Evolutionary conservation across 139 green algal genomes (phyloP).

Genomic region (Ettlia oleoabundans): DNA sequence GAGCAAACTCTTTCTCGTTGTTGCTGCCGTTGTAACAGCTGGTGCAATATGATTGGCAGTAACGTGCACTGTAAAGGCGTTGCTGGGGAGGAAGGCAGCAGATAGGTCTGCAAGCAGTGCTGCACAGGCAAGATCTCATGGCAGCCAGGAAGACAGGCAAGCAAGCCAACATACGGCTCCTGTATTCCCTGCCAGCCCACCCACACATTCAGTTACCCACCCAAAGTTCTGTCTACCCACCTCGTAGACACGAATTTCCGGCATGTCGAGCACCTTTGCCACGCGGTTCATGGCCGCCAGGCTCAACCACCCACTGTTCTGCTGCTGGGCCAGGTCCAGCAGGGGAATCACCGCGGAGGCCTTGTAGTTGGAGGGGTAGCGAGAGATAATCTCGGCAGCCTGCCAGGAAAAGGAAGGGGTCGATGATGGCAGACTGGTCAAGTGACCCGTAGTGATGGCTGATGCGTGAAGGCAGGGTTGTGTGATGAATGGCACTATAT

Average conservation of each 20-base stretch:
- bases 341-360: slow-evolving; percentile 92
- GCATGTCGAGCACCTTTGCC: slow-evolving; percentile 85
- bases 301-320: slow-evolving; percentile 92
- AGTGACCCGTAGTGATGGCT: too few relatives aligned
- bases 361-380: slow-evolving; percentile 98
- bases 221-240: background rate
- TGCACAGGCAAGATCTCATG: too few relatives aligned
- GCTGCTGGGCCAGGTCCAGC: slow-evolving; percentile 97
- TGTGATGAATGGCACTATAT: background rate
- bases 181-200: too few relatives aligned
- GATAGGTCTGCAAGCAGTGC: too few relatives aligned
- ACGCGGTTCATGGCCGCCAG: slow-evolving; percentile 94
- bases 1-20: too few relatives aligned
- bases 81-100: too few relatives aligned
- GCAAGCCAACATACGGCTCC: too few relatives aligned
- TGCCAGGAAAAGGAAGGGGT: background rate
- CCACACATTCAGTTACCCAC: too few relatives aligned
- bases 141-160: too few relatives aligned
- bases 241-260: slow-evolving; percentile 96
- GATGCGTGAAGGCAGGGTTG: background rate
- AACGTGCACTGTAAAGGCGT: too few relatives aligned
- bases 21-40: too few relatives aligned
- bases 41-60: too few relatives aligned
- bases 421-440: background rate
- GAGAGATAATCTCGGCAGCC: slow-evolving; percentile 78